phyloP scores from a whole-genome alignment of 352 stramenopile species.

The Phytopythium vexans region DNA sequence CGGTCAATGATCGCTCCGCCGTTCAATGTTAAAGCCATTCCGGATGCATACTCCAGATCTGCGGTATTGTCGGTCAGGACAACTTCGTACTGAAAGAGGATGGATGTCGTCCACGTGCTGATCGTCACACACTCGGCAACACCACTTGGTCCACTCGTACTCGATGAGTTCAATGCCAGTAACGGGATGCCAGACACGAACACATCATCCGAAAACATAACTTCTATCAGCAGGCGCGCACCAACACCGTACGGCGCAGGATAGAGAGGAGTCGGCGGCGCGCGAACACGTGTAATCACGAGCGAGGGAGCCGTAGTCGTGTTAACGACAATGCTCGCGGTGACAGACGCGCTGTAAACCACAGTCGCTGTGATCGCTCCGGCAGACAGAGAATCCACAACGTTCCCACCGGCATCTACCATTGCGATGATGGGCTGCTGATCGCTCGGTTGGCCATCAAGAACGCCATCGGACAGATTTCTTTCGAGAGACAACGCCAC shows the following conservation, averaged over 20 bases:
- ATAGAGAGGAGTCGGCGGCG: constrained; percentile 36
- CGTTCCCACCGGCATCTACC: constrained; percentile 62
- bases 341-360: constrained; percentile 57
- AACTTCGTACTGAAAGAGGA: constrained; percentile 74
- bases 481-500: constrained; percentile 46
- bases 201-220: constrained; percentile 83
- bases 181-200: constrained; percentile 47
- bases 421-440: constrained; percentile 63
- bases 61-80: constrained; percentile 38
- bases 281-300: constrained; percentile 37
- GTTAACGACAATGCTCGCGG: constrained; percentile 62
- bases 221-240: constrained; percentile 48
- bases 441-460: constrained; percentile 77
- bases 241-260: constrained; percentile 65
- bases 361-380: constrained; percentile 52
- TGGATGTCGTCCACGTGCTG: constrained; percentile 47
- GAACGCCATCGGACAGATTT: constrained; percentile 57
- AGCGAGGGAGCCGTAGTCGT: constrained; percentile 43
- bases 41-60: constrained; percentile 69
- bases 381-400: constrained; percentile 42
- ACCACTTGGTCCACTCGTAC: constrained; percentile 32
- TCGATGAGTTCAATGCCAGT: constrained; percentile 42
- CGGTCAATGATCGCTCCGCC: constrained; percentile 63
- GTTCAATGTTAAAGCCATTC: constrained; percentile 41
- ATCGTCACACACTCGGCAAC: constrained; percentile 52